Evolutionary conservation across 2,329 filamentous ascomycete genomes (phyloP).

Genomic region (Orbilia oligospora): DNA sequence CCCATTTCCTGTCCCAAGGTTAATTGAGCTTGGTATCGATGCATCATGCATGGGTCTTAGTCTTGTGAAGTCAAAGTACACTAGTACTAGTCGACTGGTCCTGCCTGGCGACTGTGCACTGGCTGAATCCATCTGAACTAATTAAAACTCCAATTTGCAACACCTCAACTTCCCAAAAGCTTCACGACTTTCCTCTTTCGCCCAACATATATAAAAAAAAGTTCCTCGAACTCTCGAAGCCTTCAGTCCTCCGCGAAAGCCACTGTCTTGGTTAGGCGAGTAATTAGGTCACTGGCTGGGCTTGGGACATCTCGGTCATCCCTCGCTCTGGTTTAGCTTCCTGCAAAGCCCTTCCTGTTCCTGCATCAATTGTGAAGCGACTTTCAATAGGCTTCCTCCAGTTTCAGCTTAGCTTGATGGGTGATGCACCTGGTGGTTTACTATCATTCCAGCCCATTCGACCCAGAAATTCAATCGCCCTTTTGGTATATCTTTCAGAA

Average conservation of each 20-base stretch:
- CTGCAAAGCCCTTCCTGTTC: slow-evolving; percentile 45
- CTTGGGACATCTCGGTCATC: slow-evolving; percentile 41
- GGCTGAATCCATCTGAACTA: slow-evolving; percentile 54
- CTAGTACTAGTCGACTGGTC: no score
- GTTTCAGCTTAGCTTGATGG: slow-evolving; percentile 49
- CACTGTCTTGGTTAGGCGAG: slow-evolving; percentile 58
- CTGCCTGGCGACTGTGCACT: slow-evolving; percentile 24
- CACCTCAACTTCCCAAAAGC: slow-evolving; percentile 55
- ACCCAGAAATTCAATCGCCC: slow-evolving; percentile 44
- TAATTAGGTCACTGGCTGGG: slow-evolving; percentile 35
- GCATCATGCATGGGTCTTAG: slow-evolving; percentile 49
- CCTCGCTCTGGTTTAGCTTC: slow-evolving; percentile 50
- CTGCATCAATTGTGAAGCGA: slow-evolving; percentile 49
- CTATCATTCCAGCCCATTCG: slow-evolving; percentile 21
- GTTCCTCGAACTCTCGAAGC: slow-evolving; percentile 36
- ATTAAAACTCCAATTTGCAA: slow-evolving; percentile 59
- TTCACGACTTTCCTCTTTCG: slow-evolving; percentile 59
- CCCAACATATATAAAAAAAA: slow-evolving; percentile 41
- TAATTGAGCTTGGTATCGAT: slow-evolving; percentile 54
- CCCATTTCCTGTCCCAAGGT: slow-evolving; percentile 58
- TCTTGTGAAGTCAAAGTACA: no score
- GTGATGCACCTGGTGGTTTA: slow-evolving; percentile 22
- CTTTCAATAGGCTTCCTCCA: slow-evolving; percentile 51
- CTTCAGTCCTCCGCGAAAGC: slow-evolving; percentile 35
- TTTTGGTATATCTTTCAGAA: slow-evolving; percentile 33